These are phyloP conservation scores for Diversispora epigaea DNA, from an alignment of 192 early-diverging fungal genomes.

Conservation along the genomic window DNA sequence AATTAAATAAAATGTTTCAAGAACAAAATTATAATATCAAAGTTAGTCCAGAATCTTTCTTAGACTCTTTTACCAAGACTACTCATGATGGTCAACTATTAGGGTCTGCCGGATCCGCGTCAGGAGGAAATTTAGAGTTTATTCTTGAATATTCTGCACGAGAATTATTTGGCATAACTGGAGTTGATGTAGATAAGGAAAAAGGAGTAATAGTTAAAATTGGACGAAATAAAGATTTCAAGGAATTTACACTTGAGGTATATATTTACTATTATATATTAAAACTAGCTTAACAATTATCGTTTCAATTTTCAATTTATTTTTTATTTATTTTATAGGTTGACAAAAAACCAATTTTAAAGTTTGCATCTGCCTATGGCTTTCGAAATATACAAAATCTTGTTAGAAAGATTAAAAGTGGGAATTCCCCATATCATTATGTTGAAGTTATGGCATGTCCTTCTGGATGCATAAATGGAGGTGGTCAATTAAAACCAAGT, in stretches of 20 bases:
- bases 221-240: conserved; percentile 82
- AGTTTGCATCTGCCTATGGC: conserved; percentile 89
- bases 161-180: conserved; percentile 69
- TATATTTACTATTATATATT: not conserved
- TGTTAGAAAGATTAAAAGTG: conserved; percentile 90
- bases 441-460: conserved; percentile 99
- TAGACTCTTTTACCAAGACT: conserved; percentile 46
- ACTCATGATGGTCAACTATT: conserved; percentile 41
- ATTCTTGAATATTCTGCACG: conserved; percentile 81
- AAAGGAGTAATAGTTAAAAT: conserved; percentile 62
- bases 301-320: not conserved
- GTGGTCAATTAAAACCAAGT: conserved; percentile 81
- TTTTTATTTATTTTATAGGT: conserved; percentile 36
- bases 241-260: conserved; percentile 60
- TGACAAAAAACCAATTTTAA: conserved; percentile 57
- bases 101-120: conserved; percentile 76
- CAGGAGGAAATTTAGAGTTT: conserved; percentile 90
- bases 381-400: conserved; percentile 98
- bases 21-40: conserved; percentile 61
- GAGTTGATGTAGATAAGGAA: conserved; percentile 56
- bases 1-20: conserved; percentile 83
- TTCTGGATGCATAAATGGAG: conserved; percentile 95
- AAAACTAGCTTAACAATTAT: not conserved
- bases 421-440: conserved; percentile 78
- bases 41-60: conserved; percentile 44